phyloP scores from a whole-genome alignment of 2,329 filamentous ascomycete genomes.

The Colletotrichum sp. region DNA sequence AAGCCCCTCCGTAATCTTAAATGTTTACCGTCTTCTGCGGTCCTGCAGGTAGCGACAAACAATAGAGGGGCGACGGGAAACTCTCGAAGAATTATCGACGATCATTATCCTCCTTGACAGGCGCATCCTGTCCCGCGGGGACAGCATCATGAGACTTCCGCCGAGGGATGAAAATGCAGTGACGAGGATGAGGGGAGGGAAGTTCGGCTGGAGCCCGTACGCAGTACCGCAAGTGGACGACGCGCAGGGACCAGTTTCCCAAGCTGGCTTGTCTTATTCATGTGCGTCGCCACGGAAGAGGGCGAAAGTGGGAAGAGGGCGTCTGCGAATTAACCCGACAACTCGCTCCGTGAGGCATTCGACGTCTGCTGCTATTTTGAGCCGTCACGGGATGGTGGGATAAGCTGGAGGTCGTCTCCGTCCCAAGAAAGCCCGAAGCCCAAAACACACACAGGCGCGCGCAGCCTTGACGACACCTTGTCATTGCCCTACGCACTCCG shows the following conservation, averaged over 20 bases:
- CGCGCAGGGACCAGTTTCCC: slow-evolving; percentile 1
- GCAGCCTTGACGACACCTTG: neutral
- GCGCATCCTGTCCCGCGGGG: slow-evolving; percentile 9
- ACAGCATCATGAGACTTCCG: slow-evolving; percentile 16
- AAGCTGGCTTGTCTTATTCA: slow-evolving; percentile 2
- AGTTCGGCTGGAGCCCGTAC: slow-evolving; percentile 1
- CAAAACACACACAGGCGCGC: neutral
- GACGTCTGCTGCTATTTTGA: slow-evolving; percentile 17
- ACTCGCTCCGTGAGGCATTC: neutral
- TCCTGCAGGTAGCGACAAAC: slow-evolving; percentile 14
- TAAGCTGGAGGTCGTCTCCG: neutral
- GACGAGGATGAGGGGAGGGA: neutral
- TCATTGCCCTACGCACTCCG: neutral
- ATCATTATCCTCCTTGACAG: slow-evolving; percentile 16
- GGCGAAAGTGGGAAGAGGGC: neutral
- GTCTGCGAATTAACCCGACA: slow-evolving; percentile 2
- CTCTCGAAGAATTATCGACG: slow-evolving; percentile 14
- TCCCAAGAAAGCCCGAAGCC: neutral
- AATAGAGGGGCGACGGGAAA: slow-evolving; percentile 10
- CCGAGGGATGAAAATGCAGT: neutral
- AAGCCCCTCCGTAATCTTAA: slow-evolving; percentile 23
- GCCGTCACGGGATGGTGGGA: neutral
- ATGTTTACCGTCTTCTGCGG: slow-evolving; percentile 20
- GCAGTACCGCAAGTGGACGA: neutral
- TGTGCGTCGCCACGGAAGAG: neutral